Conservation (phyloP, 1,139 yeast species). For the Pichia sp. region DNA sequence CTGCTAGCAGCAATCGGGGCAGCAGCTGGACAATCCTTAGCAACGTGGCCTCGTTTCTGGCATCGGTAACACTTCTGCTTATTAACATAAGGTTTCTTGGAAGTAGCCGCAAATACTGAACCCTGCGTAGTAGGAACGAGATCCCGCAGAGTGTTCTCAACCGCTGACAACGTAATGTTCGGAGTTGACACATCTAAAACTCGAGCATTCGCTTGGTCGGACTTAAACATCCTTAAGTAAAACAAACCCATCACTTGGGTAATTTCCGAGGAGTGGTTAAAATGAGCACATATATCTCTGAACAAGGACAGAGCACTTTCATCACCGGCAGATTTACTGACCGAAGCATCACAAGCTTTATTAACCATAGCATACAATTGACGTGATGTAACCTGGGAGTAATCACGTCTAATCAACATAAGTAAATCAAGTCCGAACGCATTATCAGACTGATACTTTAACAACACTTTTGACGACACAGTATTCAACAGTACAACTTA, state of each 20-base stretch:
- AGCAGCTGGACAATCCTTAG: background rate
- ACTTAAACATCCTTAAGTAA: background rate
- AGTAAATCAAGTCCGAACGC: background rate
- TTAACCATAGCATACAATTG: background rate
- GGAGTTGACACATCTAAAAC: background rate
- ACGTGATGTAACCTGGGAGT: background rate
- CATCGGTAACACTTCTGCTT: background rate
- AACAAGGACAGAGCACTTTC: background rate
- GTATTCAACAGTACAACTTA: background rate
- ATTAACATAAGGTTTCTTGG: background rate
- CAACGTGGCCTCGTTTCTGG: background rate
- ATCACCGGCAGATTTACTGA: background rate
- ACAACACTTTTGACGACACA: background rate
- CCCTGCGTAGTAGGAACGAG: background rate
- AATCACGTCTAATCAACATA: background rate
- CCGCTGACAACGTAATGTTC: background rate
- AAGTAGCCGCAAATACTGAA: background rate
- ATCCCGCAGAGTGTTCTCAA: background rate
- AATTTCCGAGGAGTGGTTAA: background rate
- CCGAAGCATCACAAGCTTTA: background rate
- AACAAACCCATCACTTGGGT: background rate
- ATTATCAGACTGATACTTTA: constrained; percentile 1
- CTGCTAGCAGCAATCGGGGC: background rate
- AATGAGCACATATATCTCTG: background rate
- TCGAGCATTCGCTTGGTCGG: background rate